Base-by-base conservation (phyloP, 176 grass and related monocot species). In the Eleusine coracana region DNA sequence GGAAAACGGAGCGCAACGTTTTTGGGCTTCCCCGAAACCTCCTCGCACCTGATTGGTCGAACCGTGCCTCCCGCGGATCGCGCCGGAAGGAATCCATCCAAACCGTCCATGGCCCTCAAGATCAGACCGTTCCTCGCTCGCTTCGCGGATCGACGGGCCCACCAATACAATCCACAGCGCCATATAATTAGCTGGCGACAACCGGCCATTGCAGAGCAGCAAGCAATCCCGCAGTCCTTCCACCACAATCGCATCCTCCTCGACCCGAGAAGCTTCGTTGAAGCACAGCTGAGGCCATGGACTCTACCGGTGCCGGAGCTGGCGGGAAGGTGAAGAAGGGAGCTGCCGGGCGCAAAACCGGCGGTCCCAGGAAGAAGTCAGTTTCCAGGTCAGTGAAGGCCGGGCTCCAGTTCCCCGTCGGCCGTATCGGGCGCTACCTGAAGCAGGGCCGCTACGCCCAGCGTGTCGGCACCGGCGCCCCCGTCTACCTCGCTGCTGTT, bases 391-490 rank as follows among this genome's bases (percentile, higher is more conserved):
- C 92, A 38, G 92, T 89, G 27, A 94, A 94, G 80, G 92, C 92
- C 31, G 88, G 88, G 11, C 92, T 94, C 13, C 92, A 94, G 86
- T 94, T 94, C 80, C 92, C 92, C 41, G 92, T 94, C 60, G 88
- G 92, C 21, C 92, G 92, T 5, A 86, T 94, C 72, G 88, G 88
- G 1, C 88, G 92, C 51, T 94, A 44, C 86, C 88, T 94, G 13
- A 94, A 94, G 88, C 88, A 94, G 37, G 92, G 92, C 13, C 92
- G 92, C 0, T 94, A 94, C 61, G 86, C 88, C 9, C 80, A 84
- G 80, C 92, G 92, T 37, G 72, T 94, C 28, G 92, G 92, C 71
- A 42, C 56, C 34, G 92, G 92, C 42, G 92, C 88, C 21, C 92
- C 92, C 23, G 92, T 94, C 31, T 94, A 89, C 86, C 92, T 94